Evolutionary conservation across 2,329 filamentous ascomycete genomes (phyloP).

Genomic region (Teratosphaeria gauchensis): DNA sequence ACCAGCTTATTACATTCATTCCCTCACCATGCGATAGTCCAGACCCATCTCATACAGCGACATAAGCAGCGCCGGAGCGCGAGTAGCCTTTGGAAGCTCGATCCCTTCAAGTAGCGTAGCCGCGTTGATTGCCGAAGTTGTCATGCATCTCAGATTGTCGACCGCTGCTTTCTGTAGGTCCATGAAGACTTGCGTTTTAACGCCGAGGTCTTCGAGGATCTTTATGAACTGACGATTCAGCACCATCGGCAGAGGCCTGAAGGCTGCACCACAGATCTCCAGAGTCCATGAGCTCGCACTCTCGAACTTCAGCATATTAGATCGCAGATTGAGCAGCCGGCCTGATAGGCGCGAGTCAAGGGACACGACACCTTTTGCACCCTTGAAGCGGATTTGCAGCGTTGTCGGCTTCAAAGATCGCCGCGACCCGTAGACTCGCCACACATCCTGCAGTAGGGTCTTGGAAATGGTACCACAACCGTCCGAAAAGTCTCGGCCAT

Average conservation of each 20-base stretch:
- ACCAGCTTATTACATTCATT: not conserved
- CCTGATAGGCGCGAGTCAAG: constrained; percentile 54
- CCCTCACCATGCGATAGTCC: constrained; percentile 43
- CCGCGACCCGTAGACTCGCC: constrained; percentile 41
- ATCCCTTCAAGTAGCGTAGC: constrained; percentile 56
- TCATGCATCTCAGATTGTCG: constrained; percentile 48
- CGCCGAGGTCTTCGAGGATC: constrained; percentile 69
- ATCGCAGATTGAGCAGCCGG: constrained; percentile 51
- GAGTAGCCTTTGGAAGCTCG: constrained; percentile 50
- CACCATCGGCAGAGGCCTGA: constrained; percentile 56
- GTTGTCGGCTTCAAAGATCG: constrained; percentile 47
- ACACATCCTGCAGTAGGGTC: constrained; percentile 51
- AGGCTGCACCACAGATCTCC: constrained; percentile 63
- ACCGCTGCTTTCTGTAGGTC: constrained; percentile 56
- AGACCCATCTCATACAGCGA: constrained; percentile 49
- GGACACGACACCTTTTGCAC: constrained; percentile 70
- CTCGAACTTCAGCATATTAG: constrained; percentile 72
- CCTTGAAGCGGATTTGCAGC: constrained; percentile 64
- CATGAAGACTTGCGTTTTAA: constrained; percentile 50
- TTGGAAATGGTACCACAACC: constrained; percentile 66
- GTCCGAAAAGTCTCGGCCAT: constrained; percentile 61
- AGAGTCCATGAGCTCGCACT: constrained; percentile 47
- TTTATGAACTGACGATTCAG: constrained; percentile 78
- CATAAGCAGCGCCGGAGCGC: constrained; percentile 53
- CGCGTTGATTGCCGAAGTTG: constrained; percentile 50